phyloP scores from a whole-genome alignment of 176 grass and related monocot species.

The Thalia dealbata region DNA sequence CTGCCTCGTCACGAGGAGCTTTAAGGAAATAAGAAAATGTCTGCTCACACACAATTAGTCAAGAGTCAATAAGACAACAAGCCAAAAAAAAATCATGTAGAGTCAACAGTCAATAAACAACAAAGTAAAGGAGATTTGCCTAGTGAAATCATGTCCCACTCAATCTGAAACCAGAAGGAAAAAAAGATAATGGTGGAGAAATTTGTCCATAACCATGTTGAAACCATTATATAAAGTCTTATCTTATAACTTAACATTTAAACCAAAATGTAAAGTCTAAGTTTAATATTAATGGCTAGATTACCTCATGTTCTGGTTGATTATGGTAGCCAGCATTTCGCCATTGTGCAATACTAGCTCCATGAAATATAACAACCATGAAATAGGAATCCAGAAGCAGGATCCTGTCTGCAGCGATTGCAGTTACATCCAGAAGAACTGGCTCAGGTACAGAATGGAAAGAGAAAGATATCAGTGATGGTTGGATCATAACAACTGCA shows the following conservation, averaged over 20 bases:
- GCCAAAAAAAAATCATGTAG: neutral
- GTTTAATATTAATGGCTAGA: neutral
- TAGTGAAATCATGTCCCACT: neutral
- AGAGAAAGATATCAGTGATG: conserved; percentile 19
- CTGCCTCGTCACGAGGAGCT: conserved; percentile 70
- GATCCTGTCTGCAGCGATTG: conserved; percentile 13
- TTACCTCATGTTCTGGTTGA: conserved; percentile 77
- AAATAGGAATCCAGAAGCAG: conserved; percentile 14
- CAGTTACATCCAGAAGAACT: conserved; percentile 17
- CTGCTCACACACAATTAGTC: conserved; percentile 23
- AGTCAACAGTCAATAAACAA: neutral
- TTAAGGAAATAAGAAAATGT: conserved; percentile 72
- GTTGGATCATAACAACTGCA: conserved; percentile 20
- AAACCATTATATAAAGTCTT: too few relatives aligned
- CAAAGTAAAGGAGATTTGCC: neutral
- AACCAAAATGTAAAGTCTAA: too few relatives aligned
- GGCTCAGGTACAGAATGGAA: conserved; percentile 7
- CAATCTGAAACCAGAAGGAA: too few relatives aligned
- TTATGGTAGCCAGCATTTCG: conserved; percentile 90
- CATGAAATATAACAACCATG: conserved; percentile 14
- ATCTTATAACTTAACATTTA: too few relatives aligned
- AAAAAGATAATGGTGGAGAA: too few relatives aligned
- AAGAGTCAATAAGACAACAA: conserved; percentile 14
- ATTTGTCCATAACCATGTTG: too few relatives aligned
- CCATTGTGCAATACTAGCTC: conserved; percentile 51